Evolutionary conservation across 2,329 filamentous ascomycete genomes (phyloP).

Genomic region (Trichoderma pleuroti): DNA sequence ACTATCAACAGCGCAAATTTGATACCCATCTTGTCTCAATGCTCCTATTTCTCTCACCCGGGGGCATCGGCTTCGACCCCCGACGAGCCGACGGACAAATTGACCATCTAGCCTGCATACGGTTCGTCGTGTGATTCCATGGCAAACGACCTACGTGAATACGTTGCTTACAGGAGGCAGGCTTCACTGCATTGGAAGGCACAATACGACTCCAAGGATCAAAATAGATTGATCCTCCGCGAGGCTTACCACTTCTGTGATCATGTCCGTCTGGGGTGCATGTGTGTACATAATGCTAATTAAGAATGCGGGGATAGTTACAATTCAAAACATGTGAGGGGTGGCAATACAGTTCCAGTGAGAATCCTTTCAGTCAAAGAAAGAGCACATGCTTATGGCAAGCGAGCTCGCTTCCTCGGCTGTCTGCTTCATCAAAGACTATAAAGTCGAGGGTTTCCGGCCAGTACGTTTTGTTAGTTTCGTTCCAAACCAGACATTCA

Average conservation of each 20-base stretch:
- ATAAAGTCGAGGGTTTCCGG: neutral
- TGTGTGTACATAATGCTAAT: neutral
- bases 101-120: neutral
- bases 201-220: neutral
- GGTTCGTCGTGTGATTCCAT: neutral
- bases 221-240: neutral
- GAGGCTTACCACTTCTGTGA: conserved; percentile 1
- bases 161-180: neutral
- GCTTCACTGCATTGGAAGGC: neutral
- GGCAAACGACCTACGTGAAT: neutral
- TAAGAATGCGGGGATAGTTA: conserved; percentile 6
- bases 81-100: neutral
- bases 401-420: neutral
- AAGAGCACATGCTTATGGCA: neutral
- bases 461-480: neutral
- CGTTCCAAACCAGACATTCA: neutral
- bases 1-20: too few relatives aligned
- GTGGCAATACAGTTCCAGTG: neutral
- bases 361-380: neutral
- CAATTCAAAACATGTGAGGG: neutral
- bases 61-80: neutral
- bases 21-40: neutral
- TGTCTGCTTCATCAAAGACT: neutral
- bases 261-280: conserved; percentile 12
- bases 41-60: neutral